Evolutionary conservation across 495 filamentous ascomycete genomes (phyloP), one percentile per base, ranked within the genome.

Genomic region (Endocarpon pusillum): DNA sequence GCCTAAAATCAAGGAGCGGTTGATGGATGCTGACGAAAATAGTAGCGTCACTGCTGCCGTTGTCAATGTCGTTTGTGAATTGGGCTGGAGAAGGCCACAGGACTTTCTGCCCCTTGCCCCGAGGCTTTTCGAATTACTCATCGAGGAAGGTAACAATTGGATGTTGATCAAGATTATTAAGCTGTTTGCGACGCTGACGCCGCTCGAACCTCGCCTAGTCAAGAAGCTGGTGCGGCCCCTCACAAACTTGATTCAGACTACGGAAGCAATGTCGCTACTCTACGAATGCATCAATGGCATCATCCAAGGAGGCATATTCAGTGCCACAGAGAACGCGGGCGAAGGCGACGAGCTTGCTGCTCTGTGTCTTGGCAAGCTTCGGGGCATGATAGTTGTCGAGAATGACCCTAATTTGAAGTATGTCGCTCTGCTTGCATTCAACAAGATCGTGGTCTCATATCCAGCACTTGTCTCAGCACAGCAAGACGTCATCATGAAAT

Each of bases 131-230:
- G 82, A 91, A 34, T 61, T 97, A 8, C 60, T 97, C 7, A 85
- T 93, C n/a, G 79, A 87, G 33, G 71, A 82, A 20, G 80, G 78
- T 4, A 96, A 97, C 51, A 97, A 97, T 56, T 97, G 89, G 89
- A 96, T 97, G 87, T 86, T 84, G 21, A 96, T 97, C 48, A 97
- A 97, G 46, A 71, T 96, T 35, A 97, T 97, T 48, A 97, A 97
- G 52, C 68, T 97, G 81, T 97, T 97, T 67, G 86, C 89, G 23
- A 92, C 80, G 11, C 64, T 97, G 41, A 96, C 84, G 2, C 89
- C 89, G 0, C 57, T 97, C 5, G 89, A 97, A 51, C 89, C 89
- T 6, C 73, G 89, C 21, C 58, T 97, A 8, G 74, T 91, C 15
- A 79, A 80, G 36, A 97, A 97, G 51, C 64, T 97, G n/a, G 59